Base-by-base conservation (phyloP, 2,329 filamentous ascomycete species). In the Fusarium nygamai region DNA sequence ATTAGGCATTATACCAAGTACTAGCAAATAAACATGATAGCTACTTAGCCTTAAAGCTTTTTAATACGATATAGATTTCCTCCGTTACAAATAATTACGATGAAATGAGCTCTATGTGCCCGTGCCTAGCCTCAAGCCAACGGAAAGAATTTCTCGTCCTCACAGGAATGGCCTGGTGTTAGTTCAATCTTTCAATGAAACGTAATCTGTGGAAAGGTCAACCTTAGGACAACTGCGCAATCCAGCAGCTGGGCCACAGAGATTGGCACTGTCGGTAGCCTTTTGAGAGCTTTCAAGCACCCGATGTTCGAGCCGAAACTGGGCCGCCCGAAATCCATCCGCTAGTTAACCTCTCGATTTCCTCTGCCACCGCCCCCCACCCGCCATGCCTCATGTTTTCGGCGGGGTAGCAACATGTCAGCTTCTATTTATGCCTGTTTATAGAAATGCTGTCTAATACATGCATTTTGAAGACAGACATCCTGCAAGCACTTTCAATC, bases 1-100 rank as follows among this genome's bases (percentile, higher is more conserved):
- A 24, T 17, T 50, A 20, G 47, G 47, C 0, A 50, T 50, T 5
- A 50, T 50, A n/a, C 47, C 47, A 19, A 24, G 22, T 8, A n/a
- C 7, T 14, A 50, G 47, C 11, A 33, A 50, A 11, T 5, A 50
- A 3, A 1, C 6, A 50, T 17, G 2, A 13, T 33, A 33, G 29
- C 5, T 4, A 50, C 13, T 33, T n/a, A 19, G 5, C 3, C 7
- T n/a, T 2, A 10, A 43, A 8, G 4, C 7, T 5, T 17, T 4
- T 12, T 8, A 17, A 17, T 48, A 16, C 5, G 9, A 48, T 16
- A 48, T 11, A 3, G 3, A 20, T 7, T 47, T 29, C 20, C 17
- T 8, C 12, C 12, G 29, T 20, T 13, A 34, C 5, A 34, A 34
- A 34, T 34, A 16, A 34, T 34, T 34, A 14, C 13, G 5, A n/a